phyloP scores from a whole-genome alignment of 176 grass and related monocot species.

The Aegilops umbellulata region DNA sequence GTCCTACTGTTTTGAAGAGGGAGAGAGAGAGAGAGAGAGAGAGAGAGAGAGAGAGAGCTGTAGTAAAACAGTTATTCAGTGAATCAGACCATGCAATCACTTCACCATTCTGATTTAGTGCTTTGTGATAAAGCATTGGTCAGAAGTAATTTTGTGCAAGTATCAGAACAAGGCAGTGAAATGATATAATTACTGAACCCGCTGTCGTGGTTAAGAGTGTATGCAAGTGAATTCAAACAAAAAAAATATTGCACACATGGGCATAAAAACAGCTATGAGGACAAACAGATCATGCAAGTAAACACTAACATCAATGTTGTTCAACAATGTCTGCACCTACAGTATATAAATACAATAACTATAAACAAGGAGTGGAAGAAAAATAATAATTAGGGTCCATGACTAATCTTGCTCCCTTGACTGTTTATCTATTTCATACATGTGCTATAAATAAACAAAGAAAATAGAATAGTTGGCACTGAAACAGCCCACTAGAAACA shows the following conservation, averaged over 20 bases:
- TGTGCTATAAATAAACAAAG: neutral
- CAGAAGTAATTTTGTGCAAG: neutral
- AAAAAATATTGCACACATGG: neutral
- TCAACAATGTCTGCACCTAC: neutral
- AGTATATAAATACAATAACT: neutral
- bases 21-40: neutral
- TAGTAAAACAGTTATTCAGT: neutral
- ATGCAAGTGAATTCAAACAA: neutral
- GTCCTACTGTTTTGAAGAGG: neutral
- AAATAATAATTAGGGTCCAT: neutral
- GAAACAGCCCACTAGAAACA: neutral
- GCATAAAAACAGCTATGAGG: neutral
- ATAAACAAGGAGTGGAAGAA: neutral
- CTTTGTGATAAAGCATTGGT: neutral
- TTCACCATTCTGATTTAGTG: neutral
- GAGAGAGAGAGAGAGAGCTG: neutral
- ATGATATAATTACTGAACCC: neutral
- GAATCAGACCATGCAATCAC: neutral
- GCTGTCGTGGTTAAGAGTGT: neutral
- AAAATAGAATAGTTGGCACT: neutral
- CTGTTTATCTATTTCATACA: neutral
- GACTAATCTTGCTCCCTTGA: neutral
- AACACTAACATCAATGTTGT: neutral
- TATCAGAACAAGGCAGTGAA: neutral
- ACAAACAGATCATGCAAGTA: neutral